Evolutionary conservation across 306 rosid genomes (phyloP), one percentile per base, ranked within the genome.

Genomic region (Geum urbanum): DNA sequence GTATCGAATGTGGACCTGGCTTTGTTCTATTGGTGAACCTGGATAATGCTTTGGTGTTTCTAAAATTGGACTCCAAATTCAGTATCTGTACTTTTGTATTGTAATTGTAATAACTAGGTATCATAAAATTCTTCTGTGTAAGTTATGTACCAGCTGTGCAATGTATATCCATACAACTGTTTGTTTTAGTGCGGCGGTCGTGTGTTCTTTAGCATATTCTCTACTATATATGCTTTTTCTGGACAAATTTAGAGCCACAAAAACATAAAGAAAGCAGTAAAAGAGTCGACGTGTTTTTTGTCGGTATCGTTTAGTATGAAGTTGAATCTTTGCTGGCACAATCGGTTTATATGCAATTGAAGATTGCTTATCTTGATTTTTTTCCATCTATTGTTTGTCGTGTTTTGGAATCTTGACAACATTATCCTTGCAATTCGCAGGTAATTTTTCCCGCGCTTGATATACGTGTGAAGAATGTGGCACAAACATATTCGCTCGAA

Each of bases 381-480:
- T 58, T 32, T 32, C 20, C 76, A 69, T 52, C 69, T 74, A n/a
- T 69, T 45, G 44, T 67, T 55, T 66, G 66, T 77, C 48, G 27
- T 40, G 64, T 39, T 35, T 48, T 22, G 63, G 76, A 53, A 16
- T 82, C 18, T 43, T 85, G 74, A 78, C 49, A 24, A 63, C 66
- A 64, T 72, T 52, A 57, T 76, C 43, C 77, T 18, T 81, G 80
- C 62, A 35, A 70, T 39, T 87, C 37, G 78, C 76, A 95, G 99
- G 99, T 95, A 63, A 95, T 95, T 67, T 95, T 95, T 77, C 96
- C 99, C 12, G 96, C 99, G 61, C 95, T 95, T 71, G 99, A 91
- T 78, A 89, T 85, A 74, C 97, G 99, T 57, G 99, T 95, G 83
- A 95, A 95, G 88, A 95, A 95, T 72, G 99, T 95, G n/a, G 97